A percentile compares a stretch with the other conserved stretches of the same genome.
phyloP scores from a whole-genome alignment of 179 eudicot genomes.

The Silene vulgaris region DNA sequence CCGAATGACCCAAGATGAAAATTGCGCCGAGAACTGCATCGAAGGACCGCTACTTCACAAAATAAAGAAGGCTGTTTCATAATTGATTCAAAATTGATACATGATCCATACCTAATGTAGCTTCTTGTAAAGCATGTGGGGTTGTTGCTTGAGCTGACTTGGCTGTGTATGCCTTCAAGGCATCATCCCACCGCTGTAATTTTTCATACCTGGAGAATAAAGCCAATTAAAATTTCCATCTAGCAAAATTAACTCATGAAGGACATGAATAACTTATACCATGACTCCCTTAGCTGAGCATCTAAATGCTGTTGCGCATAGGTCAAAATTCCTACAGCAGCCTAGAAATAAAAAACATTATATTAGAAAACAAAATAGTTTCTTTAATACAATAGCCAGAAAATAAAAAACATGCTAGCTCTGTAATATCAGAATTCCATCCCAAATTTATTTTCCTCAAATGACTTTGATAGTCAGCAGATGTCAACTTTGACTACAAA shows the following conservation, averaged over 20 bases:
- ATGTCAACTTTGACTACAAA: neutral
- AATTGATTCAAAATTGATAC: too few species aligned
- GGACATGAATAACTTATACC: constrained; percentile 37
- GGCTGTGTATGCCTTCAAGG: constrained; percentile 77
- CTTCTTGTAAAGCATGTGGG: constrained; percentile 74
- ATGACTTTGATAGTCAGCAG: neutral
- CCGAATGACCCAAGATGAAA: too few species aligned
- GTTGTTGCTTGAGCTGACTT: constrained; percentile 70
- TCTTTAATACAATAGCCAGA: neutral
- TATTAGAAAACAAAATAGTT: constrained; percentile 17
- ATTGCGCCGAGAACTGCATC: too few species aligned
- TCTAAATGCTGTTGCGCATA: constrained; percentile 88
- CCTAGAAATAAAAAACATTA: constrained; percentile 42
- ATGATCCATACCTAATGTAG: constrained; percentile 69
- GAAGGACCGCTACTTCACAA: too few species aligned
- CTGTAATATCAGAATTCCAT: too few species aligned
- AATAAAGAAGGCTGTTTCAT: too few species aligned
- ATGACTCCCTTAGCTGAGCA: constrained; percentile 93
- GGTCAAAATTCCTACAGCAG: constrained; percentile 95
- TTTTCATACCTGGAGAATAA: constrained; percentile 73
- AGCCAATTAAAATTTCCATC: neutral
- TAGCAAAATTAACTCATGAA: constrained; percentile 1
- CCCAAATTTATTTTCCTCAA: too few species aligned
- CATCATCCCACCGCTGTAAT: constrained; percentile 97
- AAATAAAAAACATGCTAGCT: neutral